Evolutionary conservation across 2,329 filamentous ascomycete species (phyloP).

Genomic region (Huntiella abstrusa): DNA sequence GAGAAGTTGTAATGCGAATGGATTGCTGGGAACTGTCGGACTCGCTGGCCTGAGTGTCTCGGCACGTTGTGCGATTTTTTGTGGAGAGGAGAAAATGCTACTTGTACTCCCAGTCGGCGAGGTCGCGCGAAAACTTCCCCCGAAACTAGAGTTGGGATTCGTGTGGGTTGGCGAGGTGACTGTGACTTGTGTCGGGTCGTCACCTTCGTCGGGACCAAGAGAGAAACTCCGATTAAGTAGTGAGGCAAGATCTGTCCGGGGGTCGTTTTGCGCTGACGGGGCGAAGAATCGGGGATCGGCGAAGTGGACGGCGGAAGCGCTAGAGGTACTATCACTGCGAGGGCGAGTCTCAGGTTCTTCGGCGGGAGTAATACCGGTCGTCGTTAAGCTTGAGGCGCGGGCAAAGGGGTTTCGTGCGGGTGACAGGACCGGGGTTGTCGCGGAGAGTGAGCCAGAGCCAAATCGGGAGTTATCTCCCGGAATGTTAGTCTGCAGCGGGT

Average conservation of each 20-base stretch:
- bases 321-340: background rate
- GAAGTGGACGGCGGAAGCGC: constrained; percentile 20
- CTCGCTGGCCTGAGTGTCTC: background rate
- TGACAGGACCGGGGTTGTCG: background rate
- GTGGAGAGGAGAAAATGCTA: constrained; percentile 9
- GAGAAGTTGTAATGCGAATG: constrained; percentile 7
- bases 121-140: background rate
- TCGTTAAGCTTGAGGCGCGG: background rate
- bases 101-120: constrained; percentile 4
- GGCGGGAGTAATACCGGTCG: background rate
- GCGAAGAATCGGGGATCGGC: constrained; percentile 36
- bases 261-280: constrained; percentile 16
- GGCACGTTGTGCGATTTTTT: constrained; percentile 6
- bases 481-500: background rate
- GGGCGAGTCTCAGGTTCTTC: background rate
- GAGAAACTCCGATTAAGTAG: constrained; percentile 20
- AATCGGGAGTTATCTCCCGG: background rate
- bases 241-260: constrained; percentile 19
- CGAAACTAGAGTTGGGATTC: background rate
- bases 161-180: background rate
- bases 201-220: constrained; percentile 13
- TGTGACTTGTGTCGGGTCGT: background rate
- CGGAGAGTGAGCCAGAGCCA: background rate
- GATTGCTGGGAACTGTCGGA: background rate
- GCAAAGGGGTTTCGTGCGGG: constrained; percentile 2